phyloP scores from a whole-genome alignment of 139 green algal genomes.

The Chloropicon primus region DNA sequence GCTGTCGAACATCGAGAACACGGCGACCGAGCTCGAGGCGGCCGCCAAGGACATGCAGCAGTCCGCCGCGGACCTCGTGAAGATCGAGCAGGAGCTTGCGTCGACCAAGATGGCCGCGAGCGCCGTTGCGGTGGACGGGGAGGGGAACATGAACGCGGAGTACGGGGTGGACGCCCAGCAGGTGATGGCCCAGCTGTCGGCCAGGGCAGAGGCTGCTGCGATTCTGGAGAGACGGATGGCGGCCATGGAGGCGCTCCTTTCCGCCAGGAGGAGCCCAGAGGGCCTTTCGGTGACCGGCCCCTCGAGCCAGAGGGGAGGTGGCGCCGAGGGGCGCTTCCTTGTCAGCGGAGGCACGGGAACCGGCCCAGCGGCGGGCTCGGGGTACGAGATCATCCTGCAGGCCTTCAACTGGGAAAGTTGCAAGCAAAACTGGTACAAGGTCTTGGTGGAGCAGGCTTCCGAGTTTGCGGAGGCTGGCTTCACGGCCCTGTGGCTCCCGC shows the following conservation, averaged over 20 bases:
- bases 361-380: constrained; percentile 55
- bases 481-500: constrained; percentile 13
- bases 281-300: not conserved
- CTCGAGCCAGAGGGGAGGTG: not conserved
- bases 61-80: constrained; percentile 57
- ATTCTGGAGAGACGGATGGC: constrained; percentile 75
- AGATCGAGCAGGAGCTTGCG: constrained; percentile 59
- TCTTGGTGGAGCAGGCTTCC: constrained; percentile 25
- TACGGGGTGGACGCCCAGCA: constrained; percentile 23
- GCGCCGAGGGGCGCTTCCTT: not conserved
- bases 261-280: constrained; percentile 24
- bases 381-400: constrained; percentile 88
- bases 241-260: constrained; percentile 75
- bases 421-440: constrained; percentile 49
- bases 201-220: constrained; percentile 54
- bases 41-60: constrained; percentile 71
- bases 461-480: constrained; percentile 39
- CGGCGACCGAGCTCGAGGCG: constrained; percentile 55
- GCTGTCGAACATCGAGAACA: constrained; percentile 5
- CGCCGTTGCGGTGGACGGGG: not conserved
- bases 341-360: constrained; percentile 27
- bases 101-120: constrained; percentile 10
- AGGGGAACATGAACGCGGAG: not conserved
- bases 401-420: constrained; percentile 91
- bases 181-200: constrained; percentile 4